These are phyloP conservation scores for Xylaria sp. DNA, from an alignment of 495 filamentous ascomycete genomes.

Conservation along the genomic window DNA sequence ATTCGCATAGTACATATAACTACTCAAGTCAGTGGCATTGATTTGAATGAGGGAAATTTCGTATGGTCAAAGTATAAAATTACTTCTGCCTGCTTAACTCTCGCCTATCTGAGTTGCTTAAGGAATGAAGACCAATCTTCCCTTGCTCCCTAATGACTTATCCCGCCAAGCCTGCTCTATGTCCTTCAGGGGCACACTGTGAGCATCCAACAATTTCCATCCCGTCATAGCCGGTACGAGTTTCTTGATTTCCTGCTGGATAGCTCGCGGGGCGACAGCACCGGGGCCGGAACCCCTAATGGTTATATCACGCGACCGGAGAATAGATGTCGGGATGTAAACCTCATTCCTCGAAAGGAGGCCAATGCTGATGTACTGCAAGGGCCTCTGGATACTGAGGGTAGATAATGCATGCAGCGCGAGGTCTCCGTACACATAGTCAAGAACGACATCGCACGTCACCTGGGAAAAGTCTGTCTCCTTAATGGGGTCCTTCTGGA, in stretches of 20 bases:
- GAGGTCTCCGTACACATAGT: conserved; percentile 43
- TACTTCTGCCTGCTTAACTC: background rate
- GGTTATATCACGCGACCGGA: conserved; percentile 39
- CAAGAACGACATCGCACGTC: conserved; percentile 37
- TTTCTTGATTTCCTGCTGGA: conserved; percentile 31
- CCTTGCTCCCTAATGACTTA: conserved; percentile 25
- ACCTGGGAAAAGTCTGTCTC: conserved; percentile 49
- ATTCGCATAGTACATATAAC: background rate
- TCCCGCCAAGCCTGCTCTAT: conserved; percentile 39
- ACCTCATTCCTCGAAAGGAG: conserved; percentile 32
- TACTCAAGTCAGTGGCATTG: background rate
- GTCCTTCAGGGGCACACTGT: conserved; percentile 35
- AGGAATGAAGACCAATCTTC: conserved; percentile 37
- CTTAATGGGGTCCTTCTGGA: conserved; percentile 41
- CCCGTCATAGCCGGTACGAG: conserved; percentile 32
- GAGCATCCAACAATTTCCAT: conserved; percentile 26
- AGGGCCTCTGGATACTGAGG: conserved; percentile 29
- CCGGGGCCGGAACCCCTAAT: conserved; percentile 39
- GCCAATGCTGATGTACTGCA: conserved; percentile 43
- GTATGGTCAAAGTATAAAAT: background rate
- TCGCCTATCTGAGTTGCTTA: conserved; percentile 16
- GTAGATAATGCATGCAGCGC: conserved; percentile 35
- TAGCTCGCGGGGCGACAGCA: conserved; percentile 29
- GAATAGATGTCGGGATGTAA: conserved; percentile 29
- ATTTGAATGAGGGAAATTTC: background rate